Evolutionary conservation across 1,284 basidiomycete species (phyloP).

Genomic region (Phlebopus sp.): DNA sequence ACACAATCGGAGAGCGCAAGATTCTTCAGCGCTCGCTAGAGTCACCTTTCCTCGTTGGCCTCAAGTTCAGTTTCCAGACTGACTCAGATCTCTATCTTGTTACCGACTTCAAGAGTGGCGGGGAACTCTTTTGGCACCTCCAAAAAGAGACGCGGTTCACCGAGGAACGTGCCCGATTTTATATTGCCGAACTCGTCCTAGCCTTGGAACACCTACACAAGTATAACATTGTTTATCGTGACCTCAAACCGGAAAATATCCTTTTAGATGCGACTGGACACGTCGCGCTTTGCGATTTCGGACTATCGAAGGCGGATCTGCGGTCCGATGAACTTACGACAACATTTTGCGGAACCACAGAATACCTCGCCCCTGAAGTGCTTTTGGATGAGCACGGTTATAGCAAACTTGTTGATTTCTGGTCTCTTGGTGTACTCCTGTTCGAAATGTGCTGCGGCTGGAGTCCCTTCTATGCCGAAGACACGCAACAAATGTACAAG

Average conservation of each 20-base stretch:
- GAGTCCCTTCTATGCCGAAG: conserved; percentile 99
- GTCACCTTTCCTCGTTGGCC: conserved; percentile 95
- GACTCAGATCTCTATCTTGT: conserved; percentile 95
- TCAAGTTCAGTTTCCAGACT: conserved; percentile 99
- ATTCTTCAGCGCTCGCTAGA: conserved; percentile 94
- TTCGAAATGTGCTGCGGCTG: conserved; percentile 99
- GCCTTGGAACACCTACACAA: conserved; percentile 96
- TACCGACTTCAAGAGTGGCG: conserved; percentile 98
- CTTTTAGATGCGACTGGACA: conserved; percentile 96
- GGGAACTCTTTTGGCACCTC: conserved; percentile 97
- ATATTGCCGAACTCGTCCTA: conserved; percentile 91
- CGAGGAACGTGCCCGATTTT: conserved; percentile 92
- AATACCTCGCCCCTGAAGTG: conserved; percentile 98
- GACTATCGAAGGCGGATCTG: conserved; percentile 94
- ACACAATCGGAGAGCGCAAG: conserved; percentile 99
- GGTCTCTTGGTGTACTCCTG: conserved; percentile 89
- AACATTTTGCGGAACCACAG: conserved; percentile 96
- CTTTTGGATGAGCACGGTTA: conserved; percentile 99
- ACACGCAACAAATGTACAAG: conserved; percentile 99
- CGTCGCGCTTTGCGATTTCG: conserved; percentile 96
- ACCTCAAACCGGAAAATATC: conserved; percentile 97
- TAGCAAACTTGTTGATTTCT: conserved; percentile 98
- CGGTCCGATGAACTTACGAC: conserved; percentile 94
- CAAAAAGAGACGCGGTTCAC: conserved; percentile 92
- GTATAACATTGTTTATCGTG: conserved; percentile 96